Base-by-base conservation (phyloP, 2,329 filamentous ascomycete species). In the Neoarthrinium moseri region DNA sequence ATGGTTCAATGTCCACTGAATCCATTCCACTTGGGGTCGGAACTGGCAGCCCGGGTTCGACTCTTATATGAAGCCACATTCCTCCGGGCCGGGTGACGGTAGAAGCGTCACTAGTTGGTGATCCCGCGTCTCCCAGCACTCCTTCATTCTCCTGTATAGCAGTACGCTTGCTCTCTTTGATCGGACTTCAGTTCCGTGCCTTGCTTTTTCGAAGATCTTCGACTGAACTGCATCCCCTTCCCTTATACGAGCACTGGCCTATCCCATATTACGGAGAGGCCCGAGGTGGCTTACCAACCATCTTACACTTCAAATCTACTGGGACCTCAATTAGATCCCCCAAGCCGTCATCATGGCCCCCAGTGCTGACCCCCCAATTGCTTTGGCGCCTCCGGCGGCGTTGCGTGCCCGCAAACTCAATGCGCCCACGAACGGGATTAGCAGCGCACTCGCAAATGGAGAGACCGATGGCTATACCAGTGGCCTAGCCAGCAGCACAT, bases 51-150 rank as follows among this genome's bases (percentile, higher is more conserved):
- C 21, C 15, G 18, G 22, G 18, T 35, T 45, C 43, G 29, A 32
- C 22, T 23, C 35, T 15, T 47, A 47, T 43, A 47, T 47, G 33
- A 47, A 43, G 34, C 43, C 43, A 33, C 35, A 32, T 12, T 23
- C 26, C 43, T 34, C n/a, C 43, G 11, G 15, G 35, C 17, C 15
- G 17, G 7, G n/a, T n/a, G n/a, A n/a, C n/a, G n/a, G n/a, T n/a
- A n/a, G n/a, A n/a, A n/a, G n/a, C n/a, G n/a, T n/a, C n/a, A n/a
- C n/a, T n/a, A n/a, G n/a, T n/a, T n/a, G n/a, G n/a, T n/a, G n/a
- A n/a, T n/a, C n/a, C n/a, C n/a, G n/a, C n/a, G n/a, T n/a, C n/a
- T n/a, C n/a, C n/a, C n/a, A n/a, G n/a, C n/a, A n/a, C n/a, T n/a
- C n/a, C n/a, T n/a, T n/a, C n/a, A n/a, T n/a, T n/a, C n/a, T n/a